Conservation (phyloP, 345 rosid species). For the Arabidopsis arenosa region DNA sequence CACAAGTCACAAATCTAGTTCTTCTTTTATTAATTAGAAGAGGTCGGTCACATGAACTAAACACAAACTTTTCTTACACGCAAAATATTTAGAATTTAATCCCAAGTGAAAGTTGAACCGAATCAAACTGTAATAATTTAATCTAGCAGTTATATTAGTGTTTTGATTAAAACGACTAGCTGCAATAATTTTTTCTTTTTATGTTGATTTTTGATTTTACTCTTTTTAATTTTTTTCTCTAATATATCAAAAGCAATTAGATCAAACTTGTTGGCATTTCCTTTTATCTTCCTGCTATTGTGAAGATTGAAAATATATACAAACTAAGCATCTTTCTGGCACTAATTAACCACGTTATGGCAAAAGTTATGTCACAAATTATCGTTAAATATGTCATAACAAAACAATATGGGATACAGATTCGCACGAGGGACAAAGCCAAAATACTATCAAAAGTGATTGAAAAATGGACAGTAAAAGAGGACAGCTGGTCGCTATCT, state of each 20-base stretch:
- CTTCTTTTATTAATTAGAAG: not conserved
- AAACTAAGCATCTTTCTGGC: not conserved
- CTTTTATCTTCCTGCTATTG: not conserved
- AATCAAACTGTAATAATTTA: not conserved
- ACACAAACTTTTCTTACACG: conserved; percentile 5
- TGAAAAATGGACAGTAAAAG: conserved; percentile 24
- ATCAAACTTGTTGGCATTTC: conserved; percentile 12
- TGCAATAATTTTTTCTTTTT: not conserved
- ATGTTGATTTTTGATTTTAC: not conserved
- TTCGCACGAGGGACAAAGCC: conserved; percentile 35
- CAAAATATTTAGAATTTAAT: not conserved
- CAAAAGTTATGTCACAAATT: not conserved
- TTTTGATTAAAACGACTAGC: not conserved
- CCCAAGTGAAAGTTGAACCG: conserved; percentile 3
- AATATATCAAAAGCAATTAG: not conserved
- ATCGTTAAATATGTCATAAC: conserved; percentile 9
- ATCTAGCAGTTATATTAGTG: not conserved
- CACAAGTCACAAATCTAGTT: conserved; percentile 3
- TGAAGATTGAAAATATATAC: not conserved
- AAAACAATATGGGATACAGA: conserved; percentile 26
- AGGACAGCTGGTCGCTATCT: conserved; percentile 25
- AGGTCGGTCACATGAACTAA: conserved; percentile 39
- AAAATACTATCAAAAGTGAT: conserved; percentile 26
- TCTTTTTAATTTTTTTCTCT: not conserved
- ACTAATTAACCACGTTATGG: conserved; percentile 6